phyloP scores from a whole-genome alignment of 1,139 yeast species.

The Pichia sp. region DNA sequence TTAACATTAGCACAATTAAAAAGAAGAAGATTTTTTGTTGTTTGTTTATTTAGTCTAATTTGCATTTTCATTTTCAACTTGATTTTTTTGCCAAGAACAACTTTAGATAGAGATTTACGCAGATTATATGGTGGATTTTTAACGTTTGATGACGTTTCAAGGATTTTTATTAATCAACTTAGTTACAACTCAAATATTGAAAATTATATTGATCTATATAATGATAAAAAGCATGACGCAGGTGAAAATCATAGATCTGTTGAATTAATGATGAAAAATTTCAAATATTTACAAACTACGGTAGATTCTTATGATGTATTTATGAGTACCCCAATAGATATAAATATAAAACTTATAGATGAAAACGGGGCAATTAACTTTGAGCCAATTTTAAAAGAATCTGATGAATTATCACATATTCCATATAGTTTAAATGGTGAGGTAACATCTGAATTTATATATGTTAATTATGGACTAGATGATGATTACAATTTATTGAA shows the following conservation, averaged over 20 bases:
- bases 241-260: slow-evolving; percentile 36
- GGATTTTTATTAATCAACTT: slow-evolving; percentile 38
- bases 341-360: slow-evolving; percentile 39
- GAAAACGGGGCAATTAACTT: slow-evolving; percentile 22
- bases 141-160: slow-evolving; percentile 58
- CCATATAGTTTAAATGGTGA: slow-evolving; percentile 34
- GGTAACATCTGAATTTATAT: slow-evolving; percentile 27
- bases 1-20: slow-evolving; percentile 26
- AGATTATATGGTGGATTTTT: slow-evolving; percentile 61
- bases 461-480: slow-evolving; percentile 31
- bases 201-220: slow-evolving; percentile 34
- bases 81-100: slow-evolving; percentile 81
- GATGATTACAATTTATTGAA: slow-evolving; percentile 28
- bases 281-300: slow-evolving; percentile 31
- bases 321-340: slow-evolving; percentile 46
- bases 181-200: slow-evolving; percentile 31
- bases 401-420: slow-evolving; percentile 40
- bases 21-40: slow-evolving; percentile 34
- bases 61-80: slow-evolving; percentile 52
- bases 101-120: slow-evolving; percentile 75
- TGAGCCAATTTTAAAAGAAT: slow-evolving; percentile 42
- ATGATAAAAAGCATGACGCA: slow-evolving; percentile 37
- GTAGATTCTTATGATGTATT: slow-evolving; percentile 55
- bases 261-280: slow-evolving; percentile 22
- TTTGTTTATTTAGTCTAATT: slow-evolving; percentile 36